Percentiles rank a stretch among this genome's conserved stretches.
These are phyloP conservation scores for Salinomyces thailandicus DNA, from an alignment of 2,329 filamentous ascomycete genomes.

Conservation along the genomic window DNA sequence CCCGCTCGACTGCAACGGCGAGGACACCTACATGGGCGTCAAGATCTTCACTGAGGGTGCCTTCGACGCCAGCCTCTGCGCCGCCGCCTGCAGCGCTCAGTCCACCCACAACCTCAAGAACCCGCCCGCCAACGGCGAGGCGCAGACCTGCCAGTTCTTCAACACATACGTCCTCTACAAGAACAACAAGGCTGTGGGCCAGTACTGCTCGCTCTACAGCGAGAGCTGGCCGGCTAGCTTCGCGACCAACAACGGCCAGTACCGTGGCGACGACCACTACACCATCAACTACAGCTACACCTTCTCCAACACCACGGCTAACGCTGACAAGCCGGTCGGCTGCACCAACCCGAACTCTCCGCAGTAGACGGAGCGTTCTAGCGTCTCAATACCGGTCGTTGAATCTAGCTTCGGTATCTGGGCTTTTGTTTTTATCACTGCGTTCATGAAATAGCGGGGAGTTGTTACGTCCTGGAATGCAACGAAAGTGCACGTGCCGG, in stretches of 20 bases:
- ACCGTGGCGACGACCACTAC: constrained; percentile 12
- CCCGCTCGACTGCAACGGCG: constrained; percentile 21
- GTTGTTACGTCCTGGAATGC: too few species aligned
- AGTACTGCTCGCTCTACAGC: constrained; percentile 22
- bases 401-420: too few species aligned
- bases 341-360: constrained; percentile 9
- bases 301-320: constrained; percentile 11
- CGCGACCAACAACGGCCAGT: constrained; percentile 20
- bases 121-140: constrained; percentile 10
- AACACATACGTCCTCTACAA: constrained; percentile 26
- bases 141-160: constrained; percentile 25
- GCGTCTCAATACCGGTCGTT: too few species aligned
- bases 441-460: too few species aligned
- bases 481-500: too few species aligned
- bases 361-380: too few species aligned
- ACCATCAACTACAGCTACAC: constrained; percentile 14
- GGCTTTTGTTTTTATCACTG: too few species aligned
- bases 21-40: constrained; percentile 18
- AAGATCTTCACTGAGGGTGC: constrained; percentile 12
- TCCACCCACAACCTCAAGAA: constrained; percentile 17
- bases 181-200: constrained; percentile 13
- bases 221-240: constrained; percentile 15
- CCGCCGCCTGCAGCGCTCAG: constrained; percentile 16
- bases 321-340: constrained; percentile 6
- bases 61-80: constrained; percentile 17